Percentiles rank a stretch among this genome's conserved stretches.
Conservation (phyloP, 306 rosid species). For the Vicia sativa region DNA sequence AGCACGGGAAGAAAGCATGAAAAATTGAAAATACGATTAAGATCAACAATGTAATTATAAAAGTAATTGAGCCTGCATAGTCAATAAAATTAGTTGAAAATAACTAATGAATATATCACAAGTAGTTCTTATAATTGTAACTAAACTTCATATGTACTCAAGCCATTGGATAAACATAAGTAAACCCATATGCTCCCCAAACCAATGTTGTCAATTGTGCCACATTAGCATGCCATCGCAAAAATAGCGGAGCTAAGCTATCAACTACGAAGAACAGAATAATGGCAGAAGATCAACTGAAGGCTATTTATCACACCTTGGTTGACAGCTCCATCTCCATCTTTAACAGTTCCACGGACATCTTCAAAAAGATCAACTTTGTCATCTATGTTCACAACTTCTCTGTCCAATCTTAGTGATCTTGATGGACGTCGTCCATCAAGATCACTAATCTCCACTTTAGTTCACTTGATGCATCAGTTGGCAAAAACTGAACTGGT, state of each 20-base stretch:
- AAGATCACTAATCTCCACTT: too few species aligned
- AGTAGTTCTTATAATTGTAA: background rate
- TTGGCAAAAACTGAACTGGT: background rate
- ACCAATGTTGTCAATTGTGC: background rate
- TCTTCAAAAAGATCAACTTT: background rate
- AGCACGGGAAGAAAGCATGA: conserved; percentile 30
- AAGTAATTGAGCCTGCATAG: conserved; percentile 25
- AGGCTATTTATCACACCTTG: background rate
- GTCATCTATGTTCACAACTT: background rate
- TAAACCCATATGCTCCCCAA: background rate
- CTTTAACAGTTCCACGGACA: background rate
- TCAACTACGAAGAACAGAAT: background rate
- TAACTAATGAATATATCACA: background rate
- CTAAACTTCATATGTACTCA: background rate
- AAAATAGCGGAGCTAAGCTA: background rate
- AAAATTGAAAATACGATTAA: conserved; percentile 12
- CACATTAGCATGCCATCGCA: background rate
- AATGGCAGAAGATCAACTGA: background rate
- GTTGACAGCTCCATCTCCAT: background rate
- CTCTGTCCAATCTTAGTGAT: too few species aligned
- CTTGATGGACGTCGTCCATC: too few species aligned
- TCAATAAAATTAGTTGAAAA: background rate
- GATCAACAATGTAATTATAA: conserved; percentile 13
- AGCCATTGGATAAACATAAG: background rate
- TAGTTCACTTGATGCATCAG: too few species aligned